Evolutionary conservation across 2,329 filamentous ascomycete species (phyloP).

Genomic region (Nannizziopsis barbatae): DNA sequence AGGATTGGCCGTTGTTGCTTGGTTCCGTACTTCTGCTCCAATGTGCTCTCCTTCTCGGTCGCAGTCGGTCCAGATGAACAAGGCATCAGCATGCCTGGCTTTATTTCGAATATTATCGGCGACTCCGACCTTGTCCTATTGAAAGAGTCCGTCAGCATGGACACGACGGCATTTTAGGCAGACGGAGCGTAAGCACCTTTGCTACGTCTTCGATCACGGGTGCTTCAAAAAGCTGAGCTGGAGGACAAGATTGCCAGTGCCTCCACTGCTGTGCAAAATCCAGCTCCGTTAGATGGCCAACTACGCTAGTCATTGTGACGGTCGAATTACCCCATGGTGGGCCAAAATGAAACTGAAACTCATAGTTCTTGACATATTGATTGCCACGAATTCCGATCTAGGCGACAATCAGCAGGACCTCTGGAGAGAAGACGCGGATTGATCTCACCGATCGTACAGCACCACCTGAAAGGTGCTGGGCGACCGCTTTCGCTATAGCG

Average conservation of each 20-base stretch:
- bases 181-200: constrained; percentile 41
- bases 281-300: constrained; percentile 71
- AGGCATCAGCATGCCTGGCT: constrained; percentile 57
- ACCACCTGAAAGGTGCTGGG: constrained; percentile 75
- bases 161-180: not conserved
- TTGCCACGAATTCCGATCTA: constrained; percentile 57
- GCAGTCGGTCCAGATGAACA: constrained; percentile 98
- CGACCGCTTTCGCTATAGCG: constrained; percentile 89
- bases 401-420: not conserved
- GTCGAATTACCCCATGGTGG: constrained; percentile 65
- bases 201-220: constrained; percentile 58
- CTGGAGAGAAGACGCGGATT: not conserved
- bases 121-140: constrained; percentile 68
- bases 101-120: constrained; percentile 75
- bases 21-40: constrained; percentile 74
- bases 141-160: not conserved
- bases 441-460: constrained; percentile 54
- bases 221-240: constrained; percentile 68
- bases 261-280: constrained; percentile 67
- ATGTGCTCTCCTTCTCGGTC: constrained; percentile 97
- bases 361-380: constrained; percentile 85
- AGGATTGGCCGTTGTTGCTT: constrained; percentile 63
- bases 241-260: constrained; percentile 71
- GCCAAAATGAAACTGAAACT: constrained; percentile 80
- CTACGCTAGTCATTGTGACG: constrained; percentile 88